phyloP scores from a whole-genome alignment of 257 asterid genomes.

The Forsythia viridissima region DNA sequence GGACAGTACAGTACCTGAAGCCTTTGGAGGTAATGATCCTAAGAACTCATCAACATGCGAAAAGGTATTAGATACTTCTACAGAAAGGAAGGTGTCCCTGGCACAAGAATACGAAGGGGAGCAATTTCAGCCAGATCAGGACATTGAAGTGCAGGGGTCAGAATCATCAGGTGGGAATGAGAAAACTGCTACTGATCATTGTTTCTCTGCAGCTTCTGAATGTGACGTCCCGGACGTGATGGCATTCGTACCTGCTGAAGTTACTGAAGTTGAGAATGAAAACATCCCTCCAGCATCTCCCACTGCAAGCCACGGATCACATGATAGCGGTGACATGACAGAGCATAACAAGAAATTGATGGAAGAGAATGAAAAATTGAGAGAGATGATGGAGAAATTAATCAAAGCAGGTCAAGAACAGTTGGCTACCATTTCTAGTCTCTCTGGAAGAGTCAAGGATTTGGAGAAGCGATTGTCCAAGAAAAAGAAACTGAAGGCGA shows the following conservation, averaged over 20 bases:
- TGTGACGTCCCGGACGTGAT: background rate
- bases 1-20: background rate
- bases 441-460: conserved; percentile 56
- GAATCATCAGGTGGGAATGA: conserved; percentile 2
- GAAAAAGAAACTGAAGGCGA: conserved; percentile 55
- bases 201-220: background rate
- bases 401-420: conserved; percentile 60
- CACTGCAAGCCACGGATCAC: conserved; percentile 16
- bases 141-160: background rate
- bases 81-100: background rate
- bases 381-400: conserved; percentile 60
- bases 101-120: background rate
- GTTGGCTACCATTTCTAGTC: conserved; percentile 49
- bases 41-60: background rate
- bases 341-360: conserved; percentile 41
- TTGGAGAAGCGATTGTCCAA: conserved; percentile 57
- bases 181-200: background rate
- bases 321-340: conserved; percentile 8
- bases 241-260: background rate
- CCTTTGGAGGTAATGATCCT: background rate
- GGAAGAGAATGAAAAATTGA: conserved; percentile 63
- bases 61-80: background rate
- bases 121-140: conserved; percentile 2
- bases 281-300: conserved; percentile 16
- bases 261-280: conserved; percentile 4